phyloP scores from a whole-genome alignment of 2,329 filamentous ascomycete species.

The Colletotrichum sp. region DNA sequence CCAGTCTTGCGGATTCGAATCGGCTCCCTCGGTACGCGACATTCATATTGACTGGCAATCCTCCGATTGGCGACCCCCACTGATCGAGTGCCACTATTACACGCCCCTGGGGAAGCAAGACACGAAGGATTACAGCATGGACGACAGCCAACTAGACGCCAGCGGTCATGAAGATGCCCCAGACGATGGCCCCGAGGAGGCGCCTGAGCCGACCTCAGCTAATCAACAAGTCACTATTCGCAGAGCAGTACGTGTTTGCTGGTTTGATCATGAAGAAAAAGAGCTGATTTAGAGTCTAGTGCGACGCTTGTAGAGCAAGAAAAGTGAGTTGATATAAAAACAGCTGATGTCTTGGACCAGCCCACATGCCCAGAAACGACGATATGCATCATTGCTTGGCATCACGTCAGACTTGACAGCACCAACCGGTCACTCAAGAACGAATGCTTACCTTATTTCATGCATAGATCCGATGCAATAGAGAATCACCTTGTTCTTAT shows the following conservation, averaged over 20 bases:
- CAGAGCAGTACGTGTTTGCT: slow-evolving; percentile 9
- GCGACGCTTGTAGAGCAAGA: slow-evolving; percentile 36
- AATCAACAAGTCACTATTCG: slow-evolving; percentile 2
- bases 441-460: neutral
- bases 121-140: neutral
- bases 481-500: slow-evolving; percentile 40
- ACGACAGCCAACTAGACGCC: slow-evolving; percentile 9
- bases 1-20: neutral
- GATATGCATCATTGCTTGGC: neutral
- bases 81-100: neutral
- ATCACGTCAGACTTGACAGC: neutral
- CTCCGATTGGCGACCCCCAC: neutral
- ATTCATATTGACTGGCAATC: neutral
- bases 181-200: slow-evolving; percentile 5
- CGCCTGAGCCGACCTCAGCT: neutral
- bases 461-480: slow-evolving; percentile 39
- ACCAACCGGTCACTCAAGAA: neutral
- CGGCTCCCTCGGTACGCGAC: neutral
- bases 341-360: neutral
- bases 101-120: neutral
- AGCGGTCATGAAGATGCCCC: slow-evolving; percentile 14
- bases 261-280: no score
- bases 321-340: slow-evolving; percentile 30
- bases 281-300: slow-evolving; percentile 23
- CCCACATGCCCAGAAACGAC: neutral